Evolutionary conservation across 257 asterid genomes (phyloP).

Genomic region (Thymus mandschuricus): DNA sequence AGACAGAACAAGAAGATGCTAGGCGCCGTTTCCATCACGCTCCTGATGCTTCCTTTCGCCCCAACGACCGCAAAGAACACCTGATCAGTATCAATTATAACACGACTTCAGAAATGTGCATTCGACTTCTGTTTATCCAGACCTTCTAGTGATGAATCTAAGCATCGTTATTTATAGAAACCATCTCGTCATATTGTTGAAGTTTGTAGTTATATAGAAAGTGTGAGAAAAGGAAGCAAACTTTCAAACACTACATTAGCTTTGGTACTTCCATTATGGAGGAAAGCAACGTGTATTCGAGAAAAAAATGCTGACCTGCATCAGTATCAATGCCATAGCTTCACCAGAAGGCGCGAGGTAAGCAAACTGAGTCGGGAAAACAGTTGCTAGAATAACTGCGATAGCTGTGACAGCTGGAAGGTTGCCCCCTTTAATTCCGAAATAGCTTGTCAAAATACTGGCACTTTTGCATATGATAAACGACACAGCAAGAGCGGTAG

Average conservation of each 20-base stretch:
- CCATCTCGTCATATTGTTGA: background rate
- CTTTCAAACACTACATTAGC: background rate
- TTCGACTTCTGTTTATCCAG: background rate
- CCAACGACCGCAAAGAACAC: slow-evolving; percentile 82
- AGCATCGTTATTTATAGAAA: background rate
- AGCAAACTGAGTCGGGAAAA: slow-evolving; percentile 69
- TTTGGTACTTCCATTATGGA: background rate
- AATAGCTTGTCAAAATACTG: slow-evolving; percentile 52
- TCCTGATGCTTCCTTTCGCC: slow-evolving; percentile 80
- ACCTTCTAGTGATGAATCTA: background rate
- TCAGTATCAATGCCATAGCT: slow-evolving; percentile 83
- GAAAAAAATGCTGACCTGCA: slow-evolving; percentile 67
- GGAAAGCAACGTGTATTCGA: background rate
- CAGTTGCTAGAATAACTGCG: slow-evolving; percentile 74
- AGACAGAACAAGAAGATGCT: slow-evolving; percentile 75
- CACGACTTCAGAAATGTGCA: background rate
- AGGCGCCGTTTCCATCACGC: slow-evolving; percentile 73
- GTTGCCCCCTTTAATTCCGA: slow-evolving; percentile 78
- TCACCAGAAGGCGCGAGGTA: slow-evolving; percentile 93
- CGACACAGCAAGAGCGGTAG: slow-evolving; percentile 76
- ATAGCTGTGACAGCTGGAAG: slow-evolving; percentile 87
- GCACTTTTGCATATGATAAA: slow-evolving; percentile 76
- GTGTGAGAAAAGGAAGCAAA: background rate
- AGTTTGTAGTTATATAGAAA: background rate
- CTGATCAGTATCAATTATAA: slow-evolving; percentile 33